phyloP scores from a whole-genome alignment of 257 asterid species.

The Capsicum pubescens region DNA sequence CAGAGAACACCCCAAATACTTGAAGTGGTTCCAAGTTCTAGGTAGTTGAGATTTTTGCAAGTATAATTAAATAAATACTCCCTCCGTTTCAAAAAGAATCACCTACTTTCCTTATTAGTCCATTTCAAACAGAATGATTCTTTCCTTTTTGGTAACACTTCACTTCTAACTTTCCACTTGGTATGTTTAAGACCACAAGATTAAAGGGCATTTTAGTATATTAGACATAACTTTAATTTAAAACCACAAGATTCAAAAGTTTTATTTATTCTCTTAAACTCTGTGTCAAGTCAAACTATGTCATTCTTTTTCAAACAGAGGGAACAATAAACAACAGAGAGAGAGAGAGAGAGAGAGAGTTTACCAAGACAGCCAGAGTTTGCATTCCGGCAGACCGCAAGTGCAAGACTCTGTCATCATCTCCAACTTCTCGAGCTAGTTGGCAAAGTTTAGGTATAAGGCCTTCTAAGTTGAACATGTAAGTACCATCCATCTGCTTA shows the following conservation, averaged over 20 bases:
- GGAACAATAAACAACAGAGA: neutral
- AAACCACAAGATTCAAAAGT: too few relatives aligned
- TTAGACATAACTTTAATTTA: too few relatives aligned
- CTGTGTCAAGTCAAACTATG: too few relatives aligned
- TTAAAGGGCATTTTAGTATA: too few relatives aligned
- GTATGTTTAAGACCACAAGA: too few relatives aligned
- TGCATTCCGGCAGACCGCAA: constrained; percentile 55
- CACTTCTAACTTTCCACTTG: too few relatives aligned
- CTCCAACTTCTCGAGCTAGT: constrained; percentile 57
- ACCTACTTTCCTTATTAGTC: too few relatives aligned
- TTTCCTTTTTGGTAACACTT: too few relatives aligned
- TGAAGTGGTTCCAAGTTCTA: constrained; percentile 15
- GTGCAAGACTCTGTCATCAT: constrained; percentile 46
- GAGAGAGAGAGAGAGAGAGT: neutral
- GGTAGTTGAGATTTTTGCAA: constrained; percentile 23
- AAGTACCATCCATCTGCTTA: constrained; percentile 51
- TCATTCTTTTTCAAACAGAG: too few relatives aligned
- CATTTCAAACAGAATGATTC: too few relatives aligned
- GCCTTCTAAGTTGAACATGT: constrained; percentile 64
- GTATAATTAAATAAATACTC: constrained; percentile 18
- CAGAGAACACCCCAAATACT: constrained; percentile 6
- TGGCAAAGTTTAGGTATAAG: constrained; percentile 57
- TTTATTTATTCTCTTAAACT: too few relatives aligned
- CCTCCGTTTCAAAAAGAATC: too few relatives aligned
- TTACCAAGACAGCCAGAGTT: constrained; percentile 55